phyloP scores from a whole-genome alignment of 192 early-diverging fungal species.

The Entomortierella lignicola region DNA sequence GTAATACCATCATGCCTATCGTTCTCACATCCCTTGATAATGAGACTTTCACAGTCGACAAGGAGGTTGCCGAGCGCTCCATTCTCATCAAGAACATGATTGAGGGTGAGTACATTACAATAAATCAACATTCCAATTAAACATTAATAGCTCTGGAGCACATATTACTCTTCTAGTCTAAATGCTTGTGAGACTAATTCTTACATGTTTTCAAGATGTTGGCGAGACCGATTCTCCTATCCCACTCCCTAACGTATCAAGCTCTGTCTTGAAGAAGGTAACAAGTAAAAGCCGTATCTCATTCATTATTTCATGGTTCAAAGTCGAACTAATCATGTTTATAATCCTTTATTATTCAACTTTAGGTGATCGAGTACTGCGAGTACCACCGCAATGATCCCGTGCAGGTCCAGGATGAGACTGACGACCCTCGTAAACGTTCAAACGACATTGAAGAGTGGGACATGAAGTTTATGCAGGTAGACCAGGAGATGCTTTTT shows the following conservation, averaged over 20 bases:
- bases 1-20: slow-evolving; percentile 30
- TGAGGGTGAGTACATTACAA: slow-evolving; percentile 55
- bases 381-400: slow-evolving; percentile 81
- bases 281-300: no score
- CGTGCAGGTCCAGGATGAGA: slow-evolving; percentile 60
- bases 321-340: neutral
- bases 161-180: no score
- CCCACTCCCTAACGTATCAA: slow-evolving; percentile 81
- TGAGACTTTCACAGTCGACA: slow-evolving; percentile 68
- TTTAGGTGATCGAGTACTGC: slow-evolving; percentile 82
- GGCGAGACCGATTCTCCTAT: slow-evolving; percentile 74
- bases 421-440: slow-evolving; percentile 63
- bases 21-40: slow-evolving; percentile 73
- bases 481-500: slow-evolving; percentile 81
- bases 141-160: no score
- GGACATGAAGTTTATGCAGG: slow-evolving; percentile 82
- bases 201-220: slow-evolving; percentile 63
- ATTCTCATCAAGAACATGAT: slow-evolving; percentile 83
- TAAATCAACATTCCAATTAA: no score
- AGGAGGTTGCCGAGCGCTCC: slow-evolving; percentile 74
- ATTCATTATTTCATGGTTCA: no score
- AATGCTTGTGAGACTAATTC: no score
- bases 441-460: slow-evolving; percentile 81
- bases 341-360: neutral
- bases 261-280: slow-evolving; percentile 77